A percentile compares a stretch with the other conserved stretches of the same genome.
Evolutionary conservation across 164 flowering plant genomes (phyloP).

Genomic region (Tetrastigma voinierianum): DNA sequence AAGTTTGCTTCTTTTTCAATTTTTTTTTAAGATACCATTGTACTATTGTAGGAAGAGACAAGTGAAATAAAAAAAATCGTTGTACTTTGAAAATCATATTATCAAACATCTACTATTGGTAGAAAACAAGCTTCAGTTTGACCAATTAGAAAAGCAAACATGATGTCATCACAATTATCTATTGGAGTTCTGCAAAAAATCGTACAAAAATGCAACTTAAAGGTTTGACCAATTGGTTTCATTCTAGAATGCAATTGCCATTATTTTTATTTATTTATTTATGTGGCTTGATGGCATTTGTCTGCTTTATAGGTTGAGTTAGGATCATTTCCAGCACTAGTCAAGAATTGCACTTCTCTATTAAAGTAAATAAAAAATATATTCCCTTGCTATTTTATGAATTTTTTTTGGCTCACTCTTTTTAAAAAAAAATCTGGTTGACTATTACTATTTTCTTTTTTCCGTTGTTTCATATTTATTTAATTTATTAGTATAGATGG

Average conservation of each 20-base stretch:
- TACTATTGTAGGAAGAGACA: too few relatives aligned
- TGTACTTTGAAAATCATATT: too few relatives aligned
- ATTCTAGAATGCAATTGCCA: background rate
- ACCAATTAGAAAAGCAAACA: conserved; percentile 39
- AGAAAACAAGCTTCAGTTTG: conserved; percentile 55
- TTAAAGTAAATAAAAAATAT: conserved; percentile 63
- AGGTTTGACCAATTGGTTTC: conserved; percentile 41
- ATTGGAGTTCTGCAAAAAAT: conserved; percentile 86
- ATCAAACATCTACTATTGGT: conserved; percentile 28
- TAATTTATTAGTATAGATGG: background rate
- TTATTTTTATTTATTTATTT: background rate
- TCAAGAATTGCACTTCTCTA: conserved; percentile 77
- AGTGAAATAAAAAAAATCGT: too few relatives aligned
- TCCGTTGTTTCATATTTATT: background rate
- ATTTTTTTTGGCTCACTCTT: background rate
- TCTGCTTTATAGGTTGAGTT: conserved; percentile 74
- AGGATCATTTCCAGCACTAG: conserved; percentile 68
- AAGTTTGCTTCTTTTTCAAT: too few relatives aligned
- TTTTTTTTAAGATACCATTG: too few relatives aligned
- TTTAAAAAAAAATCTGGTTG: background rate
- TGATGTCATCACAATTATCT: conserved; percentile 45
- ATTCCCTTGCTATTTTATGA: background rate
- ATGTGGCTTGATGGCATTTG: conserved; percentile 1
- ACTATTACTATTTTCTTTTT: background rate
- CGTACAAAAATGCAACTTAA: conserved; percentile 72